Evolutionary conservation across 306 rosid species (phyloP).

Genomic region (Rosa multiflora): DNA sequence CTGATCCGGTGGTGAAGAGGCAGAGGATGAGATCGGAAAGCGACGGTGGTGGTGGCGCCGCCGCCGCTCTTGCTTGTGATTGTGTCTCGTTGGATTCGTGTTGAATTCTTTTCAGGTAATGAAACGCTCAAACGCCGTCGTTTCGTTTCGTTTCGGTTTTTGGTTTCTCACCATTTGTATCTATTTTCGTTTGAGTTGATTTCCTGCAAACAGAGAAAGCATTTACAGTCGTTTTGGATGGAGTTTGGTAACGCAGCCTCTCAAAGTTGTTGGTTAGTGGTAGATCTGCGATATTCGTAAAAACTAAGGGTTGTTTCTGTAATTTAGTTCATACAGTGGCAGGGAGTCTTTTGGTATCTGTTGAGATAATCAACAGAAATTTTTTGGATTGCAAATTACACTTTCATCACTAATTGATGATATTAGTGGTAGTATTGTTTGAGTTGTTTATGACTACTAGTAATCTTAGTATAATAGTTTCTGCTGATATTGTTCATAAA

Average conservation of each 20-base stretch:
- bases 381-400: not conserved
- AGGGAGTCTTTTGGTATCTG: not conserved
- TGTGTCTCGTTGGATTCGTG: constrained; percentile 18
- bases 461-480: too few relatives aligned
- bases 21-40: constrained; percentile 19
- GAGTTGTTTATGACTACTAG: too few relatives aligned
- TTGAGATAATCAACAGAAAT: not conserved
- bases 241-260: not conserved
- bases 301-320: not conserved
- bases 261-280: constrained; percentile 1
- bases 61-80: not conserved
- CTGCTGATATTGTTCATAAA: too few relatives aligned
- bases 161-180: not conserved
- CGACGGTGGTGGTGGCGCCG: not conserved
- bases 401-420: not conserved
- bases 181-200: not conserved
- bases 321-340: not conserved
- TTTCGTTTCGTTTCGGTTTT: not conserved
- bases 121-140: not conserved
- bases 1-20: constrained; percentile 11
- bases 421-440: too few relatives aligned
- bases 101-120: not conserved
- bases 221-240: not conserved
- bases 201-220: too few relatives aligned
- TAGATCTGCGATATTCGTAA: not conserved